phyloP scores from a whole-genome alignment of 805 yeast species.

The Kazachstania africana region DNA sequence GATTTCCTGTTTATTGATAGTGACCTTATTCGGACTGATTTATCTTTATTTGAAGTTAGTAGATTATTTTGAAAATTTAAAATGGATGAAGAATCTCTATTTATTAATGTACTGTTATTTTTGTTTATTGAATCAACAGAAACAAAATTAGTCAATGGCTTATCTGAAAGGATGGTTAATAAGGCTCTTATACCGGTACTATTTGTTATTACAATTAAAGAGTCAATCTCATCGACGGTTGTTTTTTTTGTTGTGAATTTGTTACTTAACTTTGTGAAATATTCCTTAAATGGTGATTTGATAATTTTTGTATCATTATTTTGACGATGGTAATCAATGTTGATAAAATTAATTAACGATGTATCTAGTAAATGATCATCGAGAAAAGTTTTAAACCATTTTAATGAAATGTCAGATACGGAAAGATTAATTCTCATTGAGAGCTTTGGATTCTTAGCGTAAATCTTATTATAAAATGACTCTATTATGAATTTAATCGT shows the following conservation, averaged over 20 bases:
- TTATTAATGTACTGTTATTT: conserved; percentile 9
- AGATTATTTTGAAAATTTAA: conserved; percentile 20
- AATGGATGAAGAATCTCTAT: conserved; percentile 22
- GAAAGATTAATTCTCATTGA: conserved; percentile 13
- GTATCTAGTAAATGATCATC: conserved; percentile 8
- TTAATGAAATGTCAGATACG: conserved; percentile 20
- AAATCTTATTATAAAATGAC: conserved; percentile 11
- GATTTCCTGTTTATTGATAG: conserved; percentile 16
- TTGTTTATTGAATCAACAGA: conserved; percentile 22
- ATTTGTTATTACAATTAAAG: conserved; percentile 23
- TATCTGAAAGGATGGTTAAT: conserved; percentile 24
- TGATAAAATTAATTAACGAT: conserved; percentile 12
- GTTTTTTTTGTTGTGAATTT: conserved; percentile 10
- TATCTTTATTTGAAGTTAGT: conserved; percentile 26
- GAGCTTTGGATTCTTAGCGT: conserved; percentile 4
- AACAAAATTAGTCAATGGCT: conserved; percentile 21
- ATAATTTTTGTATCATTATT: conserved; percentile 1
- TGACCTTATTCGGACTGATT: conserved; percentile 23
- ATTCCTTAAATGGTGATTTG: conserved; percentile 26
- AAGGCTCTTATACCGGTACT: conserved; percentile 26
- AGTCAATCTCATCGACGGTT: conserved; percentile 7
- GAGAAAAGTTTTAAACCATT: conserved; percentile 24
- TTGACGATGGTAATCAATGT: background rate
- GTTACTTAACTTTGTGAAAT: conserved; percentile 17
- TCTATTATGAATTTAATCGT: conserved; percentile 24